These are phyloP conservation scores for Dactylellina parvicollis DNA, from an alignment of 2,329 filamentous ascomycete species.

Conservation along the genomic window DNA sequence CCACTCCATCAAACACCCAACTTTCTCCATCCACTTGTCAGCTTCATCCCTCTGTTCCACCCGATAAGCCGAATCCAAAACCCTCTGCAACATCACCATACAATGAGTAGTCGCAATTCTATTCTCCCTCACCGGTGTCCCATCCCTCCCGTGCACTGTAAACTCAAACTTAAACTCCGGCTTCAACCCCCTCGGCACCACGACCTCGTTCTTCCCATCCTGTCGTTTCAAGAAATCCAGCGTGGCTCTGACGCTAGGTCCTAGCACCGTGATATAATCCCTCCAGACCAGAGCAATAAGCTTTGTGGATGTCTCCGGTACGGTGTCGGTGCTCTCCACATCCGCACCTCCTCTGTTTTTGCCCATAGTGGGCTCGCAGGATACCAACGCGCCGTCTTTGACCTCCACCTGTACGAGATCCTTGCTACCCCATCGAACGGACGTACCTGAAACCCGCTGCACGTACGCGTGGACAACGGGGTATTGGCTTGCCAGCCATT, in stretches of 20 bases:
- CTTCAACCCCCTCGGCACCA: slow-evolving; percentile 41
- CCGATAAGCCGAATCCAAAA: slow-evolving; percentile 34
- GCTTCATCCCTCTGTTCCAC: slow-evolving; percentile 26
- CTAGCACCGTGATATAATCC: slow-evolving; percentile 33
- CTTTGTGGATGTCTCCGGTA: slow-evolving; percentile 33
- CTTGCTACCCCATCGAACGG: slow-evolving; percentile 40
- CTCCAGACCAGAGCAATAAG: slow-evolving; percentile 14
- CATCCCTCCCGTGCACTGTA: slow-evolving; percentile 26
- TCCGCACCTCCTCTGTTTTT: slow-evolving; percentile 22
- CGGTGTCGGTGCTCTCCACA: slow-evolving; percentile 17
- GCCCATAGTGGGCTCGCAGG: slow-evolving; percentile 37
- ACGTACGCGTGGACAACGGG: slow-evolving; percentile 39
- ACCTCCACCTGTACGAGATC: slow-evolving; percentile 31
- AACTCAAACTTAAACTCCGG: slow-evolving; percentile 23
- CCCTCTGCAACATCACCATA: slow-evolving; percentile 43
- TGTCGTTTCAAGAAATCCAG: slow-evolving; percentile 24
- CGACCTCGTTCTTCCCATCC: slow-evolving; percentile 26
- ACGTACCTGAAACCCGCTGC: slow-evolving; percentile 16
- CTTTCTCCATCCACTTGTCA: slow-evolving; percentile 40
- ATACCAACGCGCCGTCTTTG: slow-evolving; percentile 15
- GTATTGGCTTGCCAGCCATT: slow-evolving; percentile 22
- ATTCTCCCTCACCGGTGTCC: slow-evolving; percentile 15
- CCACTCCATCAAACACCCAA: slow-evolving; percentile 38
- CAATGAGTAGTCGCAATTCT: slow-evolving; percentile 35
- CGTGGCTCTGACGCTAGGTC: slow-evolving; percentile 19